Evolutionary conservation across 495 filamentous ascomycete genomes (phyloP), one percentile per base, ranked within the genome.

Genomic region (Podospora comata): DNA sequence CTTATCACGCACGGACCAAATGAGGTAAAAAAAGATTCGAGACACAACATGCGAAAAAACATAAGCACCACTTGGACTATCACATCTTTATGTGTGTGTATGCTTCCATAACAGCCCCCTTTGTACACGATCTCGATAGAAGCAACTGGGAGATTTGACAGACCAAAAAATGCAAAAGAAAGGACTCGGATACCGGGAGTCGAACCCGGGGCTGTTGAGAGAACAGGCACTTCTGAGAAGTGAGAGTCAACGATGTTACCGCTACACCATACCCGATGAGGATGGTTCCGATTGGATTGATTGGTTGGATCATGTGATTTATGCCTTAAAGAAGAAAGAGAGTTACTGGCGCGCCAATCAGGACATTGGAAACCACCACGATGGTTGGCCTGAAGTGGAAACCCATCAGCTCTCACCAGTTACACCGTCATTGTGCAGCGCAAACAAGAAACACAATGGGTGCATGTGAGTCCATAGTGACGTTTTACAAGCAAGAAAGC

Each of bases 151-250:
- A 18, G 11, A 13, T 32, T 28, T 1, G 62, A 53, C 19, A 4
- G 62, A 19, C 19, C 23, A 23, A 68, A 63, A 30, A 57, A 56
- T 23, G 6, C 19, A 53, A 62, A 67, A 64, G 66, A 64, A 64
- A 18, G 56, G 57, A 65, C 65, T 72, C 67, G 70, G 70, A 72
- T 72, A 63, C 70, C 64, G 67, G 67, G 70, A 72, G 67, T 72
- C 70, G 70, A 70, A 72, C 70, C 70, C 70, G 64, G 70, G 67
- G 70, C 70, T 72, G 70, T 67, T 72, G 70, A 72, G 70, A 64
- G 64, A 71, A 48, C 65, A 62, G 48, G 60, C 70, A 71, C 66
- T 68, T 28, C 62, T 71, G 3, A 60, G 66, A 34, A 72, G 62
- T 72, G 70, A 72, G 70, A 72, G 70, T 72, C 70, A 72, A 67